Base-by-base conservation (phyloP, 106 monocot species). In the Phalaenopsis aphrodite region DNA sequence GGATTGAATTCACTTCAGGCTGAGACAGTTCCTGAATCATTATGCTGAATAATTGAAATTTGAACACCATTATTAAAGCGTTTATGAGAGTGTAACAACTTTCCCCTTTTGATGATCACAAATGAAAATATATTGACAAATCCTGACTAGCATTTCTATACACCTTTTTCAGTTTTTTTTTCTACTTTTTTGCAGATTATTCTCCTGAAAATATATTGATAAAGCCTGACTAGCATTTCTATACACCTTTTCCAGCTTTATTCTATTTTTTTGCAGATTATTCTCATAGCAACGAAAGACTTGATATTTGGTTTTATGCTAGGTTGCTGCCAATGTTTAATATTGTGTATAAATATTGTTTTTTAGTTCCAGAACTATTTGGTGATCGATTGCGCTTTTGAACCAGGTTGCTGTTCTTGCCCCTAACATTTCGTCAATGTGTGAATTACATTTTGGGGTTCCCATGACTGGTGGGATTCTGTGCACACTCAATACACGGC, bases 401-500 rank as follows among this genome's bases (percentile, higher is more conserved):
- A 55, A 64, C 10, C 82, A 95, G 94, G 90, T 95, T 56, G 86
- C 92, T 17, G 92, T 87, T 15, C 68, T 95, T 41, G 90, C 91
- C 14, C 89, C 80, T 7, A 95, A 95, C 42, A 75, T 86, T 30
- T 92, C 94, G 74, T 90, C 94, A 38, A 81, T 95, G 84, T 95
- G 87, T 41, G 94, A 95, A 75, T 80, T 92, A 47, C 92, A 95
- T 76, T 95, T 95, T 48, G 92, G 87, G 5, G 90, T 87, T 17
- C 87, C 94, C 18, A 95, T 95, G 94, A 80, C 92, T 43, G 94
- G 94, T 72, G 94, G 87, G 11, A 76, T 95, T 79, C 90, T 95
- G 24, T 90, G 90, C 74, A 78, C 94, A 3, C 80, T 95, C 36
- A 95, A 95, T 79, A 88, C 79, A 6, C 90, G 90, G 12, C 94